Percentiles rank a stretch among this genome's conserved stretches.
phyloP scores from a whole-genome alignment of 75 land plant species.

The Larix kaempferi region DNA sequence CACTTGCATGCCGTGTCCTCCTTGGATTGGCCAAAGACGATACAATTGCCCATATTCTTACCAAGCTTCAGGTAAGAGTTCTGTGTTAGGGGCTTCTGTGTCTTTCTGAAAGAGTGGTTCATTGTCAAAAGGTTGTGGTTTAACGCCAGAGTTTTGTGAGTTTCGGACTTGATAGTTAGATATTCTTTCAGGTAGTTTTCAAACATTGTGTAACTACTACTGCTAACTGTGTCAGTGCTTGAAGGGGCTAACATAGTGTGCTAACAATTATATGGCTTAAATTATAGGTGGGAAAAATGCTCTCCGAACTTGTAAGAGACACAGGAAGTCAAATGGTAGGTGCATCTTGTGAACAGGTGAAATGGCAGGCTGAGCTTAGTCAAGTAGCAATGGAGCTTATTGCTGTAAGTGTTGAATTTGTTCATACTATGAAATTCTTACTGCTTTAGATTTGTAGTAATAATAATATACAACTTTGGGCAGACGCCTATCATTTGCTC shows the following conservation, averaged over 20 bases:
- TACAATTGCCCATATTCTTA: conserved; percentile 91
- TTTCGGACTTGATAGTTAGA: background rate
- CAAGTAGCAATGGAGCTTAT: conserved; percentile 94
- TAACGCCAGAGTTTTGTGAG: conserved; percentile 2
- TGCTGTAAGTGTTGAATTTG: conserved; percentile 51
- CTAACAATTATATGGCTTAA: background rate
- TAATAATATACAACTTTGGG: background rate
- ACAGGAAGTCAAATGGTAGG: conserved; percentile 61
- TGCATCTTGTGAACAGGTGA: conserved; percentile 64
- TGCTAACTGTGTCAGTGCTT: background rate
- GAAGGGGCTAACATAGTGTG: background rate
- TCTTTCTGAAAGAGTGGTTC: background rate
- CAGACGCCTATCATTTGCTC: background rate
- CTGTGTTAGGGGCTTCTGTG: background rate
- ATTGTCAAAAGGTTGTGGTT: background rate
- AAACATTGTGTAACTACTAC: background rate
- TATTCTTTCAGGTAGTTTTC: background rate
- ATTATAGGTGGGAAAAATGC: conserved; percentile 89
- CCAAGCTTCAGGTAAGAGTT: conserved; percentile 81
- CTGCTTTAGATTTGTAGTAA: background rate
- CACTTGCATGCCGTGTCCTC: conserved; percentile 92
- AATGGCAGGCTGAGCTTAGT: conserved; percentile 91
- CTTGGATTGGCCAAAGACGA: conserved; percentile 95
- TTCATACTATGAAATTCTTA: background rate
- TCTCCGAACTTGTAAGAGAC: conserved; percentile 93